Percentiles rank a stretch among this genome's conserved stretches.
Conservation (phyloP, 441 rosid species). For the Theobroma grandiflorum region DNA sequence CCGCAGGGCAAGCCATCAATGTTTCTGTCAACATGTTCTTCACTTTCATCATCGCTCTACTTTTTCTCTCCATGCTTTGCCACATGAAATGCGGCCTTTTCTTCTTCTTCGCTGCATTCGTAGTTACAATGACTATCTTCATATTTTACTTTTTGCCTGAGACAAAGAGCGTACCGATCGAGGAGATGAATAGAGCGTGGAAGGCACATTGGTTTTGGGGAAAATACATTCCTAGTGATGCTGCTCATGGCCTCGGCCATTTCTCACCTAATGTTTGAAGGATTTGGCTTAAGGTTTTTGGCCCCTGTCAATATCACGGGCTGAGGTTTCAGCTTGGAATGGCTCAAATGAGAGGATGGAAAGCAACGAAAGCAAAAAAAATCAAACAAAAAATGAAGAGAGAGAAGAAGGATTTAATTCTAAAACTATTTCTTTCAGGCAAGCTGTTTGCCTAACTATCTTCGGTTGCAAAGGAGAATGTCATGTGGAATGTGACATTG, state of each 20-base stretch:
- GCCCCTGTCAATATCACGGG: too few relatives aligned
- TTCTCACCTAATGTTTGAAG: too few relatives aligned
- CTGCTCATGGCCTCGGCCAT: neutral
- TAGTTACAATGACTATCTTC: conserved; percentile 46
- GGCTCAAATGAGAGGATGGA: too few relatives aligned
- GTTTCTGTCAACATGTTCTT: conserved; percentile 55
- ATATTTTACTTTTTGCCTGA: conserved; percentile 49
- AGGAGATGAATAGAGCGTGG: conserved; percentile 56
- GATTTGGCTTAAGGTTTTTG: too few relatives aligned
- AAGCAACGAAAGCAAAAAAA: too few relatives aligned
- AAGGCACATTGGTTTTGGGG: conserved; percentile 57
- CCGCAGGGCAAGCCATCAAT: conserved; percentile 55
- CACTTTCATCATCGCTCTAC: conserved; percentile 53
- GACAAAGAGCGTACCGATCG: conserved; percentile 51
- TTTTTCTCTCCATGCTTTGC: conserved; percentile 58
- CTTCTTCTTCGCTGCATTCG: conserved; percentile 54
- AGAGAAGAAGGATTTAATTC: too few relatives aligned
- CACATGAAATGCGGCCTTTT: conserved; percentile 3
- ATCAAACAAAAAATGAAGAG: too few relatives aligned
- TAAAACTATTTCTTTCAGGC: too few relatives aligned
- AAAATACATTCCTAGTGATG: conserved; percentile 49
- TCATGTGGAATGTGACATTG: too few relatives aligned
- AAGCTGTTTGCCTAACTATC: too few relatives aligned
- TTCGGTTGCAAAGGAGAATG: too few relatives aligned
- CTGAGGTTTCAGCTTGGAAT: too few relatives aligned